Base-by-base conservation (phyloP, 306 rosid species). In the Lagenaria siceraria region DNA sequence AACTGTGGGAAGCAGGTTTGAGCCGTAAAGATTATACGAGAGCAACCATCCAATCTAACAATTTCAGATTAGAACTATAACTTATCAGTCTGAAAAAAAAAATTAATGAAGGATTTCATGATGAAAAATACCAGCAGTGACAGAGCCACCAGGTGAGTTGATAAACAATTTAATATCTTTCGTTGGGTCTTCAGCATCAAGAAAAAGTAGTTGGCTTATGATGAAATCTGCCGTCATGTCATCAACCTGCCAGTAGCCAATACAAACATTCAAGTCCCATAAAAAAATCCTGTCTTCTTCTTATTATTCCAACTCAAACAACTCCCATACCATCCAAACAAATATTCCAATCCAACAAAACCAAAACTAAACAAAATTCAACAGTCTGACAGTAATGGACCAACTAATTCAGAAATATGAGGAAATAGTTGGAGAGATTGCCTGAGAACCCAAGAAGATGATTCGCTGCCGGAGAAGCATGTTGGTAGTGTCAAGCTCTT, bases 401-500 rank as follows among this genome's bases (percentile, higher is more conserved):
- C 71, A 18, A 18, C 3, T 33, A 9, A 14, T 65, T 38, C 13
- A 65, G 25, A 65, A 65, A 66, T 46, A 46, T 7, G 33, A 70
- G 13, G 33, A 71, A 71, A 13, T 25, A 15, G 24, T 22, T 43
- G 1, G 19, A 17, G 17, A 12, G 64, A 91, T 36, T 65, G 0
- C 98, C 97, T 90, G 97, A 81, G 99, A 95, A 53, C 99, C 99
- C 86, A 95, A 63, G 74, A 92, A 95, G 88, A 95, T 59, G 80
- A 95, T 95, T 74, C 99, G 87, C 78, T 95, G 97, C 63, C 97
- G 97, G 74, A 92, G 93, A 84, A 95, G 93, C 97, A 89, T 90
- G 68, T 90, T 92, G 61, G 97, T 86, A 49, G 90, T 89, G 35
- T 95, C 99, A 15, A 95, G 97, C 71, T 95, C 93, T 80, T 95